Conservation (phyloP, 2,329 filamentous ascomycete species). For the Xylariaceae sp. region DNA sequence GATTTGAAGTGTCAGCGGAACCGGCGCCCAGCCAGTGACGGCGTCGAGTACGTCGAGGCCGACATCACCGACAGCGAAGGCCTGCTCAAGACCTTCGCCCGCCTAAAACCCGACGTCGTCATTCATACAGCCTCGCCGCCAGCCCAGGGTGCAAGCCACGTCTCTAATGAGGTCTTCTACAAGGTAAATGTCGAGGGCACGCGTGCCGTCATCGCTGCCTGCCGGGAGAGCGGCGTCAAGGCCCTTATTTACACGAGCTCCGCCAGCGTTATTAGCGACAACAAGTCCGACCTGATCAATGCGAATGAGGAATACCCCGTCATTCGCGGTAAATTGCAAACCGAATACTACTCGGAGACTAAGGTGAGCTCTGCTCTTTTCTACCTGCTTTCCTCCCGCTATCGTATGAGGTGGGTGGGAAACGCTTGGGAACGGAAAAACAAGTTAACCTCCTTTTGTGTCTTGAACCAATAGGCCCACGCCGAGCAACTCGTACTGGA, state of each 20-base stretch:
- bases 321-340: conserved; percentile 65
- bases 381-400: neutral
- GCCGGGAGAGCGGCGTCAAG: conserved; percentile 65
- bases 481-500: conserved; percentile 78
- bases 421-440: neutral
- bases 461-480: conserved; percentile 48
- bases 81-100: conserved; percentile 59
- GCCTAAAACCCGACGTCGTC: conserved; percentile 72
- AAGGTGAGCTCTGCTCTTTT: conserved; percentile 54
- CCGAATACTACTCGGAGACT: conserved; percentile 84
- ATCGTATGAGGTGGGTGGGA: neutral
- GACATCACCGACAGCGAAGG: conserved; percentile 67
- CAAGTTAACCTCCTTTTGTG: conserved; percentile 13
- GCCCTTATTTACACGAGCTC: conserved; percentile 89
- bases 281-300: conserved; percentile 71
- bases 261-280: conserved; percentile 82
- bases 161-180: conserved; percentile 61
- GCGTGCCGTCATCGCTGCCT: conserved; percentile 68
- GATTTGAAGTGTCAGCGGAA: conserved; percentile 70
- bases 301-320: conserved; percentile 80
- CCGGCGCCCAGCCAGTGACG: conserved; percentile 52
- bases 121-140: conserved; percentile 83
- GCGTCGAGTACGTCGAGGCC: conserved; percentile 66
- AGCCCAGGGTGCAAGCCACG: conserved; percentile 48
- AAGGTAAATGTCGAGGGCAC: conserved; percentile 90